Percentiles rank a stretch among this genome's conserved stretches.
These are phyloP conservation scores for Hansenula sp. DNA, from an alignment of 1,139 yeast genomes.

Conservation along the genomic window DNA sequence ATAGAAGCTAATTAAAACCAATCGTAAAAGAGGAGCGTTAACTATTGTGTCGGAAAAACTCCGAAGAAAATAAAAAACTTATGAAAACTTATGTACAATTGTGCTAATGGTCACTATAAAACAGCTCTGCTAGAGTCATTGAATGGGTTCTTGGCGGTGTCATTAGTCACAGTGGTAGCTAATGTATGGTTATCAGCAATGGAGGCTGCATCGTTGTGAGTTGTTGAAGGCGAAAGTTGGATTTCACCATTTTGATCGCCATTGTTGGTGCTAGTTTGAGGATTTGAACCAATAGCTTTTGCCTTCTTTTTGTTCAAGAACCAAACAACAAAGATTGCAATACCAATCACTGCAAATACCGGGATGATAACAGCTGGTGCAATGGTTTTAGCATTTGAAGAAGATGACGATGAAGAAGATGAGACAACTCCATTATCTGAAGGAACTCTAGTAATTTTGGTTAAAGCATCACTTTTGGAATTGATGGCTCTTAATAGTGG, in stretches of 20 bases:
- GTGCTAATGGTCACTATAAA: conserved; percentile 2
- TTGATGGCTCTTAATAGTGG: conserved; percentile 33
- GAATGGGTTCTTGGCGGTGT: conserved; percentile 17
- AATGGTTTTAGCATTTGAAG: conserved; percentile 19
- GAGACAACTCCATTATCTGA: conserved; percentile 30
- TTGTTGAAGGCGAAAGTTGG: conserved; percentile 13
- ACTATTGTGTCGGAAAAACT: not conserved
- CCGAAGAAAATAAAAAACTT: not conserved
- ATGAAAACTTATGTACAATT: not conserved
- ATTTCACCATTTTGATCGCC: conserved; percentile 6
- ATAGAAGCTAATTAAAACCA: no score
- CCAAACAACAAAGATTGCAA: conserved; percentile 17
- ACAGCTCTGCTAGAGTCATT: conserved; percentile 18
- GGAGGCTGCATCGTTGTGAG: conserved; percentile 6
- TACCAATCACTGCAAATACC: conserved; percentile 27
- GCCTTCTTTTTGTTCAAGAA: conserved; percentile 18
- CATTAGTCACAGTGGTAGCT: conserved; percentile 11
- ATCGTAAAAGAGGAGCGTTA: no score
- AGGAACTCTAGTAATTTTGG: conserved; percentile 31
- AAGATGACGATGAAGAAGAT: conserved; percentile 17
- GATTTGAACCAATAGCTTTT: not conserved
- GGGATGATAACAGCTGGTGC: conserved; percentile 44
- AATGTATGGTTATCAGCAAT: conserved; percentile 6
- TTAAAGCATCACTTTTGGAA: conserved; percentile 25
- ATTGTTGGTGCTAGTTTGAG: not conserved